Evolutionary conservation across 305 asterid genomes (phyloP).

Genomic region (Fraxinus baroniana): DNA sequence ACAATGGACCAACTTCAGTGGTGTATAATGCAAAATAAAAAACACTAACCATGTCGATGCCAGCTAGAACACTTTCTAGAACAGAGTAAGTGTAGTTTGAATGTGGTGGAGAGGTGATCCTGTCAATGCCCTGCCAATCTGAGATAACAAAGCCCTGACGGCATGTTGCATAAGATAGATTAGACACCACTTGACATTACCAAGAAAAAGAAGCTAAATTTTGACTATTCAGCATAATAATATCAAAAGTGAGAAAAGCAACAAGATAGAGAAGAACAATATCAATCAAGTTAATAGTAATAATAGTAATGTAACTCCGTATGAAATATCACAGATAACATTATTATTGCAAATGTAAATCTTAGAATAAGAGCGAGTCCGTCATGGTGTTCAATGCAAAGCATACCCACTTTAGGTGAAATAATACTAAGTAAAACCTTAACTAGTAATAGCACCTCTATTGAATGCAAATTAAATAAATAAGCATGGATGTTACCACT

Average conservation of each 20-base stretch:
- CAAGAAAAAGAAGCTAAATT: not conserved
- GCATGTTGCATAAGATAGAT: not conserved
- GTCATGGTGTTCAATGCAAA: not conserved
- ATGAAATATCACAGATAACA: not conserved
- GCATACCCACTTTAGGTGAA: not conserved
- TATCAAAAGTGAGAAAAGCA: not conserved
- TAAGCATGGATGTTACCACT: not conserved
- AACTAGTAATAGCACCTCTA: not conserved
- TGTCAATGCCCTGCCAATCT: slow-evolving; percentile 66
- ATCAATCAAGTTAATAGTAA: slow-evolving; percentile 5
- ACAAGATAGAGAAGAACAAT: not conserved
- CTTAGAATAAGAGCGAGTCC: not conserved
- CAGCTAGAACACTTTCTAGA: slow-evolving; percentile 60
- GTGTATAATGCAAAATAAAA: slow-evolving; percentile 17
- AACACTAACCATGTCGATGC: slow-evolving; percentile 68
- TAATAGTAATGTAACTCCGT: not conserved
- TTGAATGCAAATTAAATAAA: slow-evolving; percentile 1
- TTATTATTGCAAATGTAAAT: not conserved
- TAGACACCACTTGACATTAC: not conserved
- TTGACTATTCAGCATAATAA: slow-evolving; percentile 16
- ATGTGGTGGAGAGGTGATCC: slow-evolving; percentile 55
- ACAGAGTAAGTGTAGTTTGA: slow-evolving; percentile 63
- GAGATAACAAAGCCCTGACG: slow-evolving; percentile 73
- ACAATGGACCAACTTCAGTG: not conserved
- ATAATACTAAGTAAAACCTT: not conserved